Evolutionary conservation across 768 basidiomycete genomes (phyloP).

Genomic region (Gelatoporia subvermispora): DNA sequence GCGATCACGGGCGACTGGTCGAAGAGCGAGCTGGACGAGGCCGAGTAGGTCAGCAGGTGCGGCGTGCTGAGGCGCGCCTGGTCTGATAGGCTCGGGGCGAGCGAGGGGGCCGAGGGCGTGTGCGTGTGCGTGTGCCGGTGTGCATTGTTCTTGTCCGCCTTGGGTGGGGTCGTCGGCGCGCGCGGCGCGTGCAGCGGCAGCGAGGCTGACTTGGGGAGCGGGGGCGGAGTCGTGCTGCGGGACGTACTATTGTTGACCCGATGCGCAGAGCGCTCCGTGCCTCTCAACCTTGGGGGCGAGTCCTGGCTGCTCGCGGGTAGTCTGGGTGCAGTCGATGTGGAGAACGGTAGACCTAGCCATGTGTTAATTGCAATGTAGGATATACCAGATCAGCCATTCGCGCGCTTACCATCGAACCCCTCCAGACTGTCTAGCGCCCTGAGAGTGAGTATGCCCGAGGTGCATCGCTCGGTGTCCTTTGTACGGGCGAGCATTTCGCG

Average conservation of each 20-base stretch:
- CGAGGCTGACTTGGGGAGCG: constrained; percentile 77
- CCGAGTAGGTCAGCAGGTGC: constrained; percentile 22
- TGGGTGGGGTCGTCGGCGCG: constrained; percentile 24
- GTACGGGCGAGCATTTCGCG: constrained; percentile 56
- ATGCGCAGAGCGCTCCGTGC: constrained; percentile 16
- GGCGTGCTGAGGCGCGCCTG: constrained; percentile 8
- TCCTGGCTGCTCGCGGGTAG: constrained; percentile 10
- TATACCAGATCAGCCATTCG: constrained; percentile 15
- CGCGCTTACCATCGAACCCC: constrained; percentile 59
- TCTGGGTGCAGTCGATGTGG: constrained; percentile 13
- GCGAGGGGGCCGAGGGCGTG: constrained; percentile 7
- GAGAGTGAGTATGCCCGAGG: constrained; percentile 72
- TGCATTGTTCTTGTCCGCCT: constrained; percentile 7
- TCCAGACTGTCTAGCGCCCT: constrained; percentile 68
- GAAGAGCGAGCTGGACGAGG: constrained; percentile 31
- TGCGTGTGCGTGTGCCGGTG: constrained; percentile 10
- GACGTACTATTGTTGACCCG: constrained; percentile 45
- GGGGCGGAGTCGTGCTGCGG: constrained; percentile 75
- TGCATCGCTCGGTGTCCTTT: constrained; percentile 70
- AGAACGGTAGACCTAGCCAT: constrained; percentile 14
- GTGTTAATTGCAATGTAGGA: neutral
- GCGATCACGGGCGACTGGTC: constrained; percentile 69
- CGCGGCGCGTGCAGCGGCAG: constrained; percentile 70
- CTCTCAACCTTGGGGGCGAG: constrained; percentile 47
- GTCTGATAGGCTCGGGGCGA: constrained; percentile 9